Conservation (phyloP, 768 basidiomycete species). For the Dentipellis sp. region DNA sequence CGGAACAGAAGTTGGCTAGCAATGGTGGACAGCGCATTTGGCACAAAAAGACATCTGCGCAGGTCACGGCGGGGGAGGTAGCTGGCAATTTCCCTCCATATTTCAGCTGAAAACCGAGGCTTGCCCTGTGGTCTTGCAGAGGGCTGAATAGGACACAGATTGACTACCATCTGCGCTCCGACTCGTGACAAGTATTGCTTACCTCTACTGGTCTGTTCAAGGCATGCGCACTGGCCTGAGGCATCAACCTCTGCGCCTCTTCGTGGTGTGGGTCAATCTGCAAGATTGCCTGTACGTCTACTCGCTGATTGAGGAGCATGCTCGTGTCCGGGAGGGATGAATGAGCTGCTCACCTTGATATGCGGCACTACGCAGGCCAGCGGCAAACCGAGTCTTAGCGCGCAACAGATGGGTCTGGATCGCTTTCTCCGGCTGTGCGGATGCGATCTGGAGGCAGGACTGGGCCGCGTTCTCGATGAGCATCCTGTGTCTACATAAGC, state of each 20-base stretch:
- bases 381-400: slow-evolving; percentile 55
- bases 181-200: slow-evolving; percentile 23
- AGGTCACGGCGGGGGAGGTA: slow-evolving; percentile 58
- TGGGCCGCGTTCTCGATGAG: slow-evolving; percentile 70
- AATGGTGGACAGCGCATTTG: slow-evolving; percentile 57
- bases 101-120: slow-evolving; percentile 54
- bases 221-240: slow-evolving; percentile 23
- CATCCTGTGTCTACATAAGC: slow-evolving; percentile 36
- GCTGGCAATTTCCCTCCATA: slow-evolving; percentile 62
- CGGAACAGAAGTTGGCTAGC: slow-evolving; percentile 61
- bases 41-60: slow-evolving; percentile 52
- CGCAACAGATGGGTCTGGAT: slow-evolving; percentile 57
- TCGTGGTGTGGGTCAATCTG: slow-evolving; percentile 55
- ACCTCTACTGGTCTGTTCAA: slow-evolving; percentile 22
- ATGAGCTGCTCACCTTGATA: slow-evolving; percentile 43
- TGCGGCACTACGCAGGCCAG: slow-evolving; percentile 50
- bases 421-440: slow-evolving; percentile 38
- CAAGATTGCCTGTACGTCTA: slow-evolving; percentile 62
- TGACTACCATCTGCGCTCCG: slow-evolving; percentile 29
- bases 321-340: slow-evolving; percentile 6
- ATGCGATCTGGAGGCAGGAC: slow-evolving; percentile 20
- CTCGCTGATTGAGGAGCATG: not conserved
- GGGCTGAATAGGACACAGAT: not conserved
- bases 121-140: slow-evolving; percentile 26
- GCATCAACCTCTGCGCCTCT: slow-evolving; percentile 53